These are phyloP conservation scores for Macrotyloma uniflorum DNA, from an alignment of 306 rosid species.

Conservation along the genomic window DNA sequence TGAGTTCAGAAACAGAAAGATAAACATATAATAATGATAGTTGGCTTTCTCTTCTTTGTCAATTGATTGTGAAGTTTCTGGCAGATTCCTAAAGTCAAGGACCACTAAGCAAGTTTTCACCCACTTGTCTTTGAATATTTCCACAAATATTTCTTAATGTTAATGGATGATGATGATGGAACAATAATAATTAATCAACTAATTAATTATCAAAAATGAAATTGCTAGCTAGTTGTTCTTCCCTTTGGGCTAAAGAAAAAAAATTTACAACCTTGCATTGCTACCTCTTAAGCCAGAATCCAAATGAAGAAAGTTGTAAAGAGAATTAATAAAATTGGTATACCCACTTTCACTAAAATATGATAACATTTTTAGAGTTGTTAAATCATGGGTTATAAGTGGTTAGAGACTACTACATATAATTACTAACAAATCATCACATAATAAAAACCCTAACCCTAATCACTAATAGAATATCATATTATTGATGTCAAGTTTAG, in stretches of 20 bases:
- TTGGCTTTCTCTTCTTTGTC: background rate
- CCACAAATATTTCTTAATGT: background rate
- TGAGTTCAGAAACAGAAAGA: background rate
- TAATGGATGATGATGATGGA: background rate
- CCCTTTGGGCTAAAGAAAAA: background rate
- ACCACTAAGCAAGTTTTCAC: background rate
- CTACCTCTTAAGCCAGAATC: background rate
- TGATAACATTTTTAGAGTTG: constrained; percentile 30
- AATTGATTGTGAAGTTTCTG: constrained; percentile 13
- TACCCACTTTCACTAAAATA: constrained; percentile 44
- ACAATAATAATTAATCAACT: background rate
- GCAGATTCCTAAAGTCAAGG: constrained; percentile 24
- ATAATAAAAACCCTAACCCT: constrained; percentile 23
- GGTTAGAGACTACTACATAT: constrained; percentile 6
- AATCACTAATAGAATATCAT: constrained; percentile 4
- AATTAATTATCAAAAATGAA: background rate
- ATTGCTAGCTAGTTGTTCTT: background rate
- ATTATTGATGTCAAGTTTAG: constrained; percentile 29
- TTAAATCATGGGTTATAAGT: constrained; percentile 22
- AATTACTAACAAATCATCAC: constrained; percentile 37
- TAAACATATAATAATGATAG: background rate
- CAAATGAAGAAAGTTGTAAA: background rate
- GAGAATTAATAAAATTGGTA: constrained; percentile 32
- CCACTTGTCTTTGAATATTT: background rate
- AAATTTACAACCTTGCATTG: constrained; percentile 7